A percentile compares a stretch with the other conserved stretches of the same genome.
These are phyloP conservation scores for Aspergillus awamori DNA, from an alignment of 2,329 filamentous ascomycete genomes.

Conservation along the genomic window DNA sequence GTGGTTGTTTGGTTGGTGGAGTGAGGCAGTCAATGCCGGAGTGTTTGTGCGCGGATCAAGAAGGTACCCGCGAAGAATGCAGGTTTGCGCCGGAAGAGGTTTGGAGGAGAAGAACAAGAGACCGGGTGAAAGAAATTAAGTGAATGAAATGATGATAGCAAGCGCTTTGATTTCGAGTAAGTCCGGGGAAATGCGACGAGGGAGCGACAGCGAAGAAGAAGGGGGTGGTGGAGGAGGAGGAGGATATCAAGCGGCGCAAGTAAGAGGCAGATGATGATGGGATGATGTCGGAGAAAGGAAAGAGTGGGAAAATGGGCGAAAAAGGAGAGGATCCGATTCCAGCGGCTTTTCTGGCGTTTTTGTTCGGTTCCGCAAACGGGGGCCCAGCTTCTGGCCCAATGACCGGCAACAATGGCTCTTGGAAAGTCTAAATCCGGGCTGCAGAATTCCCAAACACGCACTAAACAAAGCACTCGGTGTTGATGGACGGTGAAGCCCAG, in stretches of 20 bases:
- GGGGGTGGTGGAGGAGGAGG: not conserved
- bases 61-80: conserved; percentile 25
- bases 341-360: not conserved
- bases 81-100: conserved; percentile 39
- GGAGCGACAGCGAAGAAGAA: conserved; percentile 41
- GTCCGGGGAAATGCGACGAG: conserved; percentile 37
- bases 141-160: conserved; percentile 7
- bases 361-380: conserved; percentile 12
- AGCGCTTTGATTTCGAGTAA: conserved; percentile 29
- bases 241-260: no score
- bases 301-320: not conserved
- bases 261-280: conserved; percentile 51
- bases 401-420: not conserved
- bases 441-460: conserved; percentile 1
- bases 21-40: conserved; percentile 8
- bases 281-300: conserved; percentile 17
- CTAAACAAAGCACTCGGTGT: not conserved
- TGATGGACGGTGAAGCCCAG: no score
- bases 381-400: not conserved
- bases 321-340: conserved; percentile 3
- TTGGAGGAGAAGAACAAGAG: conserved; percentile 24
- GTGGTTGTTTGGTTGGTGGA: not conserved
- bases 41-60: conserved; percentile 20
- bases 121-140: conserved; percentile 23
- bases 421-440: not conserved